Evolutionary conservation across 164 flowering plant genomes (phyloP).

Genomic region (Buxus sempervirens): DNA sequence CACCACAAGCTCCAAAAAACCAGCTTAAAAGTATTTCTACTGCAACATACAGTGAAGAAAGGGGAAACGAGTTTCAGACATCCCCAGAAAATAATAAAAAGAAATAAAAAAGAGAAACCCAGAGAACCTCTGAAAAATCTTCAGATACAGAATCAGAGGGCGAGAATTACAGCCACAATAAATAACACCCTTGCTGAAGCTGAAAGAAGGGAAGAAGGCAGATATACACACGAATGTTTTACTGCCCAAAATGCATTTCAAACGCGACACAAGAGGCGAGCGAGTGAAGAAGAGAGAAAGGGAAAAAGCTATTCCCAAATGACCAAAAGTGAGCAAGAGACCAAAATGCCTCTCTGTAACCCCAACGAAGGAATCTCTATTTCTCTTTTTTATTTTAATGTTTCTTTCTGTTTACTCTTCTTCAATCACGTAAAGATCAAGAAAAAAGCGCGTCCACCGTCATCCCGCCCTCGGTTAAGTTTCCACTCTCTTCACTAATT

Average conservation of each 20-base stretch:
- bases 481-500: not conserved
- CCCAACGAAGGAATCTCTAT: constrained; percentile 10
- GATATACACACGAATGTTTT: not conserved
- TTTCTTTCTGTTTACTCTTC: not conserved
- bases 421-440: not conserved
- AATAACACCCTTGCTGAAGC: not conserved
- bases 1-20: not conserved
- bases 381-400: not conserved
- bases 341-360: constrained; percentile 3
- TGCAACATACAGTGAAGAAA: no score
- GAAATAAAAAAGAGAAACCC: not conserved
- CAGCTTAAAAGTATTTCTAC: not conserved
- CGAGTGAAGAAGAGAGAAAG: not conserved
- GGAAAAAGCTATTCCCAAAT: not conserved
- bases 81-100: not conserved
- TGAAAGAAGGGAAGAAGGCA: not conserved
- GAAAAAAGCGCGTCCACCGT: not conserved
- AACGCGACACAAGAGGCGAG: not conserved
- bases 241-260: not conserved
- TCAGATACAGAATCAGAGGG: not conserved
- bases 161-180: not conserved
- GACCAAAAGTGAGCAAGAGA: constrained; percentile 2
- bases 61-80: no score
- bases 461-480: not conserved
- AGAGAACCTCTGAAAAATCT: not conserved